phyloP scores from a whole-genome alignment of 257 asterid species.

The Solanum ossicruentum region DNA sequence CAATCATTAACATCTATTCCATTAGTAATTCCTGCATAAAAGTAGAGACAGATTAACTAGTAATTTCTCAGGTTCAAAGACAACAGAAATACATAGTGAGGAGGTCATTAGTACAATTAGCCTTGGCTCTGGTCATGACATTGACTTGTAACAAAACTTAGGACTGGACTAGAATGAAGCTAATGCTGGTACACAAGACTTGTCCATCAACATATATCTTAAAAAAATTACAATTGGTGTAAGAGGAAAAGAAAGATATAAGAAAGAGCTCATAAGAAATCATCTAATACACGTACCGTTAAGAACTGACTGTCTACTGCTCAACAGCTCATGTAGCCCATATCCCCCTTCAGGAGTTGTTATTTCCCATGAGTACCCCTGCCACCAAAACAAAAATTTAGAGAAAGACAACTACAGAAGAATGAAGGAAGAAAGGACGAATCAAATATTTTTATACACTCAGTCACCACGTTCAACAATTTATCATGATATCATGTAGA shows the following conservation, averaged over 20 bases:
- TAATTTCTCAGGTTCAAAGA: not conserved
- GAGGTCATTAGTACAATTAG: not conserved
- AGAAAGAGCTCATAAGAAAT: not conserved
- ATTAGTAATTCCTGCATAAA: conserved; percentile 72
- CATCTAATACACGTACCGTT: conserved; percentile 31
- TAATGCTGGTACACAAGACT: not conserved
- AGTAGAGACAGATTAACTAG: not conserved
- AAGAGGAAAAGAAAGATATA: not conserved
- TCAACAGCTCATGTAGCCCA: conserved; percentile 65
- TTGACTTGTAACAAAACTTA: not conserved
- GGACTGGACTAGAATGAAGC: not conserved
- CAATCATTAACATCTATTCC: conserved; percentile 79
- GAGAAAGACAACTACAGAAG: not conserved
- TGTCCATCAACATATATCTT: not conserved
- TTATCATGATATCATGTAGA: not conserved
- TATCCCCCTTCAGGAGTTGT: conserved; percentile 94
- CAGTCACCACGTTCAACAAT: not conserved
- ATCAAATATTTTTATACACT: not conserved
- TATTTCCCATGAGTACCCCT: conserved; percentile 97
- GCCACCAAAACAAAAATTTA: conserved; percentile 14
- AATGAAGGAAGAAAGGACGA: not conserved
- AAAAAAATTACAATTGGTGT: not conserved
- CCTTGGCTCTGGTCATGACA: not conserved
- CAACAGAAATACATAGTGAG: not conserved
- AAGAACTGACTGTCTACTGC: conserved; percentile 55